phyloP scores from a whole-genome alignment of 441 rosid genomes.

The Kokia cookei region DNA sequence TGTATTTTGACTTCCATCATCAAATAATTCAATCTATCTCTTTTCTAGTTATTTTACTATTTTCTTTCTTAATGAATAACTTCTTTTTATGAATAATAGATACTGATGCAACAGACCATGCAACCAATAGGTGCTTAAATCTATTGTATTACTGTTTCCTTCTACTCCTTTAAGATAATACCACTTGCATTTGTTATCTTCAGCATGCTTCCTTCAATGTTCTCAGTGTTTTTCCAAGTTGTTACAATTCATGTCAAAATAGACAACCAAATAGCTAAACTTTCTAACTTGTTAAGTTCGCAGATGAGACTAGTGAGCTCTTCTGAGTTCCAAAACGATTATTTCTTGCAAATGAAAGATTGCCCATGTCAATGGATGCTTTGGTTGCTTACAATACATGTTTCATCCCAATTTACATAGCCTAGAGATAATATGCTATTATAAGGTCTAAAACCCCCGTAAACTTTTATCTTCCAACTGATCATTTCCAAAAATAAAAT shows the following conservation, averaged over 20 bases:
- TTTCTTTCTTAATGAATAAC: background rate
- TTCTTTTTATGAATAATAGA: background rate
- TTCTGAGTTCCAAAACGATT: background rate
- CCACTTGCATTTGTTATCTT: background rate
- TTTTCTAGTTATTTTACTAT: background rate
- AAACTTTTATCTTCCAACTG: too few relatives aligned
- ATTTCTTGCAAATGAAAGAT: background rate
- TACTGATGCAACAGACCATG: background rate
- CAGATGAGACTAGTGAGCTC: background rate
- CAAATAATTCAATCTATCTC: background rate
- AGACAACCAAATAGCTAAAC: background rate
- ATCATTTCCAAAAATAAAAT: background rate
- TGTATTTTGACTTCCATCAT: background rate
- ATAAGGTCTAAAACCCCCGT: background rate
- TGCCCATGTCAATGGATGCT: background rate
- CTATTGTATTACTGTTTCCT: background rate
- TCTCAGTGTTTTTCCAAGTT: background rate
- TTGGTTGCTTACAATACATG: background rate
- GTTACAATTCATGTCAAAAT: background rate
- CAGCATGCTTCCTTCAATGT: background rate
- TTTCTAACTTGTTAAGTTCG: background rate
- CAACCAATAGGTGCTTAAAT: background rate
- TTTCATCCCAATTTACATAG: background rate
- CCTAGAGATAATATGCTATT: background rate
- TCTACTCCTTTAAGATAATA: background rate